phyloP scores from a whole-genome alignment of 306 rosid genomes.

The Inga leiocalycina region DNA sequence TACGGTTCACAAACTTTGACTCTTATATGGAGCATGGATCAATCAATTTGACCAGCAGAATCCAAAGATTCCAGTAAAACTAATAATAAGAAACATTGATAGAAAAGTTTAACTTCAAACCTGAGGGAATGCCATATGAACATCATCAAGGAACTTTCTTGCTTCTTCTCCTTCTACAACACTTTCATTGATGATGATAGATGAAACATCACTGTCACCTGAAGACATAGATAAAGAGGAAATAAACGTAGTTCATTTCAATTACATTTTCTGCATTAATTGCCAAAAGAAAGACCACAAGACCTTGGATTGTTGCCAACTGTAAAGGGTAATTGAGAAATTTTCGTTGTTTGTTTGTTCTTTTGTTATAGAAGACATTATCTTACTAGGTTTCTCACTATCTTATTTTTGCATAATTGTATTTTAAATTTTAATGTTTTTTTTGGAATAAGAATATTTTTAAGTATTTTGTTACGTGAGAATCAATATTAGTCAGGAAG shows the following conservation, averaged over 20 bases:
- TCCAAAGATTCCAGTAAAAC: conserved; percentile 1
- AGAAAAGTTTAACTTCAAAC: conserved; percentile 43
- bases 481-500: too few species aligned
- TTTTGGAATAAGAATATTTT: too few species aligned
- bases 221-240: conserved; percentile 7
- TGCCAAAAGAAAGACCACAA: conserved; percentile 20
- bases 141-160: conserved; percentile 72
- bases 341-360: too few species aligned
- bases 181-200: conserved; percentile 74
- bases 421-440: too few species aligned
- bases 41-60: conserved; percentile 6
- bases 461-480: not conserved
- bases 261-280: not conserved
- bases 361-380: too few species aligned
- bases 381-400: too few species aligned
- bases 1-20: not conserved
- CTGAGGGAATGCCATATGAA: conserved; percentile 85
- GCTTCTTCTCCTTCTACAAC: conserved; percentile 88
- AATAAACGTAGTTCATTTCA: conserved; percentile 21
- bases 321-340: too few species aligned
- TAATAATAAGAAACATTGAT: not conserved
- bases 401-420: not conserved
- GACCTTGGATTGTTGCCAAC: not conserved
- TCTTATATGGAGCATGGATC: not conserved
- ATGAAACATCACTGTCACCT: conserved; percentile 83